Base-by-base conservation (phyloP, 352 stramenopile genomes). In the Phytophthora meadii region DNA sequence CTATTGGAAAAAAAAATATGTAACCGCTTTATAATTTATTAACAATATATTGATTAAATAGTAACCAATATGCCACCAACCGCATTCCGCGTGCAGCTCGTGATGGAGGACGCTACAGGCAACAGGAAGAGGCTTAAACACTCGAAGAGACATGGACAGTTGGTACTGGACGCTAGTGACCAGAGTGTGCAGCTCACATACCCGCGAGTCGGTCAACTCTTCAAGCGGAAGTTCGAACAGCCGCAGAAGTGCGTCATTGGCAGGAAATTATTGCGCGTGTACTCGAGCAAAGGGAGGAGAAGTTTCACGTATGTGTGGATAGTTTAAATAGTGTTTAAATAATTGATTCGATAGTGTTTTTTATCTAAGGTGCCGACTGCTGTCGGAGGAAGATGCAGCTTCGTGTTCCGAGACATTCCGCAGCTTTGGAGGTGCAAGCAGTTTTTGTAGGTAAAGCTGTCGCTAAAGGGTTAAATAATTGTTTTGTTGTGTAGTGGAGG, bases 151-250 rank as follows among this genome's bases (percentile, higher is more conserved):
- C 70, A 87, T 22, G 78, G 78, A 8, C 67, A 82, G 46, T 51
- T 87, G 41, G 49, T 57, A 7, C 34, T 87, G 11, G 64, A 81
- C 56, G 19, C 54, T 10, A 37, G 24, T 9, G 52, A 60, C 15
- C 78, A 87, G 60, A 82, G 65, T 25, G 76, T 65, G 49, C 64
- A 73, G 54, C 65, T 87, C 40, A 64, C 79, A 54, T 87, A 87
- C 57, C 78, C 78, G 28, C 70, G 67, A 9, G 49, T 81, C 17
- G 61, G 54, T 9, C 46, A 64, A 6, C 52, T 84, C 45, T 88
- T 82, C 61, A 58, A 66, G 53, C 61, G 81, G 58, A 82, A 56
- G 44, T 87, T 88, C 57, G 66, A 75, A 40, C 80, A 88, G 68
- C 81, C 81, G 30, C 61, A 73, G n/a, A 81, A 79, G 64, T 83